These are phyloP conservation scores for Cetraspora pellucida DNA, from an alignment of 192 early-diverging fungal species.

Conservation along the genomic window DNA sequence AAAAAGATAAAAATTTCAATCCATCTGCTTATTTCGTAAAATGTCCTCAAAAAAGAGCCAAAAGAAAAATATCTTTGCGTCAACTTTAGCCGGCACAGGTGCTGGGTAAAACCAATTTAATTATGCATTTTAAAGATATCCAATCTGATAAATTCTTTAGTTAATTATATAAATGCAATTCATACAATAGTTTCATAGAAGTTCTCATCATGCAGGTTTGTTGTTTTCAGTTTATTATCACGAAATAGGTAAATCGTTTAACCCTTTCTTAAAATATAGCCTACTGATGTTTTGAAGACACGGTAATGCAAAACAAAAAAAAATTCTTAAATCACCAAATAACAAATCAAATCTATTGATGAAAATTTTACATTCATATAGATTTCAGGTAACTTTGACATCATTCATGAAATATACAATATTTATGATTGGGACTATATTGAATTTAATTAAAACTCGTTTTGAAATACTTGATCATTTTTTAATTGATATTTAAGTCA, in stretches of 20 bases:
- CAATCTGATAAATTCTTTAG: not conserved
- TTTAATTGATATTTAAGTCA: conserved; percentile 33
- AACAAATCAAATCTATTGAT: not conserved
- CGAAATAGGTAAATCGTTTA: not conserved
- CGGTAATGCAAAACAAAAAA: not conserved
- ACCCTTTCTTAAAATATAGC: conserved; percentile 28
- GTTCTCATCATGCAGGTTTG: conserved; percentile 48
- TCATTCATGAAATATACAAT: too few relatives aligned
- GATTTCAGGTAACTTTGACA: too few relatives aligned
- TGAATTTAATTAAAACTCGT: not conserved
- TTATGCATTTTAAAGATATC: too few relatives aligned
- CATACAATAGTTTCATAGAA: conserved; percentile 33
- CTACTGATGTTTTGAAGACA: conserved; percentile 50
- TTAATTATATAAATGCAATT: not conserved
- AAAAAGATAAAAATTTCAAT: not conserved
- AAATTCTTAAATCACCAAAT: not conserved
- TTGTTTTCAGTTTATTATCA: not conserved
- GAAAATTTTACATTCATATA: too few relatives aligned
- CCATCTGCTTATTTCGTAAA: not conserved
- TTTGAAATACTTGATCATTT: not conserved
- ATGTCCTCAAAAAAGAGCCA: not conserved
- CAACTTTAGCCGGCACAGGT: conserved; percentile 46
- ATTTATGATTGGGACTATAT: not conserved
- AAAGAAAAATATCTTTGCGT: conserved; percentile 32
- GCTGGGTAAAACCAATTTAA: conserved; percentile 34